Evolutionary conservation across 2,329 filamentous ascomycete species (phyloP), one percentile per base, ranked within the genome.

Genomic region (Nannizzia gypsea): DNA sequence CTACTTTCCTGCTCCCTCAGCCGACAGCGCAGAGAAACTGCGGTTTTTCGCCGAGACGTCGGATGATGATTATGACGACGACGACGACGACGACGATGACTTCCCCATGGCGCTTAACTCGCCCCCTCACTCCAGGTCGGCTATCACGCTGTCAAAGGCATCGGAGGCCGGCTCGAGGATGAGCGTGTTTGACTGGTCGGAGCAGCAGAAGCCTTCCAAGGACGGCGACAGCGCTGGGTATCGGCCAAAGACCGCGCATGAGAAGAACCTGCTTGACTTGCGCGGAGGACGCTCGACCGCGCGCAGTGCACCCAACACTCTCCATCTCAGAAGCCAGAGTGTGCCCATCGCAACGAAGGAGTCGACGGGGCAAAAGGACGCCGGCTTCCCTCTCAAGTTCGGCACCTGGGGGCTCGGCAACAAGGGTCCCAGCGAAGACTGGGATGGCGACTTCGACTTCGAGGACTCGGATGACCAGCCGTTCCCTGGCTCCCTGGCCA

Each of bases 361-460:
- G 67, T 63, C 74, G 70, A 65, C 77, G 70, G 60, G 78, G 73
- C 68, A 77, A 72, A 73, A 74, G 67, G 71, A 81, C 70, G 11
- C 56, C 1, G 70, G 82, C 72, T 66, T 81, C 72, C 74, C 73
- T 22, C 70, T 73, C 66, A 86, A 86, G 66, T 85, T 85, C 67
- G 82, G 82, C 44, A 84, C 83, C 2, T 86, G 83, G 83, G 81
- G 82, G n/a, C 74, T 85, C 31, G 83, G 83, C 17, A 83, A 78
- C 69, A 86, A 86, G 67, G 83, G 80, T 54, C 82, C 83, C 22
- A 85, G 80, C 24, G 83, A 86, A 68, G 83, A 86, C 67, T 86
- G 83, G 83, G 83, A 86, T 66, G 83, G 83, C 58, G 83, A 86
- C 66, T 86, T 86, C 66, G 83, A 85, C 60, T 85, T 86, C 69